phyloP scores from a whole-genome alignment of 495 filamentous ascomycete genomes.

The Coniosporium apollinis region DNA sequence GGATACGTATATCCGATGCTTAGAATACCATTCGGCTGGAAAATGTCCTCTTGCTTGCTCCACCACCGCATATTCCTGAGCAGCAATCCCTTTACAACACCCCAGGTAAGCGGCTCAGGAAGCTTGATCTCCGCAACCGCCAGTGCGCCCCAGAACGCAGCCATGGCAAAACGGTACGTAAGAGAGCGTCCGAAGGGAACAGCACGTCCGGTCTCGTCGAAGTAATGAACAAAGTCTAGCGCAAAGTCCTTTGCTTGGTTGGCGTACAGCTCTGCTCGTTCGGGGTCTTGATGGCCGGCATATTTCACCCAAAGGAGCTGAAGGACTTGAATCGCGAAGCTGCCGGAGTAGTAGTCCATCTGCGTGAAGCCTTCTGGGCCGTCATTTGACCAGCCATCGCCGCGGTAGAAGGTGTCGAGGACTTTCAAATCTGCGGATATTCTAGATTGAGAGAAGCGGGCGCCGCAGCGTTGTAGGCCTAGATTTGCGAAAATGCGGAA shows the following conservation, averaged over 20 bases:
- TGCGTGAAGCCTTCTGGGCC: conserved; percentile 60
- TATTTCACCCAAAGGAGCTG: conserved; percentile 63
- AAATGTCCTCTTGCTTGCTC: conserved; percentile 56
- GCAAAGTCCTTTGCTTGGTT: conserved; percentile 47
- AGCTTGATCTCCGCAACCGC: conserved; percentile 59
- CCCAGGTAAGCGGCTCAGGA: conserved; percentile 53
- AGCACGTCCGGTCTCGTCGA: conserved; percentile 45
- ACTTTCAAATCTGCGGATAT: conserved; percentile 60
- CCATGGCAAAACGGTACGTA: conserved; percentile 69
- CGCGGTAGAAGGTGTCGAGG: conserved; percentile 62
- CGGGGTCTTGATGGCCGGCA: conserved; percentile 48
- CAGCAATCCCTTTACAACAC: conserved; percentile 59
- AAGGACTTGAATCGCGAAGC: conserved; percentile 63
- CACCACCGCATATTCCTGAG: conserved; percentile 64
- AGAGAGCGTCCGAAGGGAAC: conserved; percentile 64
- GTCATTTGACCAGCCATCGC: conserved; percentile 66
- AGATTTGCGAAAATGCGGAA: conserved; percentile 73
- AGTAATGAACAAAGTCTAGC: conserved; percentile 57
- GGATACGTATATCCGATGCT: conserved; percentile 65
- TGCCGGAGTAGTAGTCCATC: conserved; percentile 72
- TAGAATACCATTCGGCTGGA: conserved; percentile 52
- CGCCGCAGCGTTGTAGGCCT: conserved; percentile 53
- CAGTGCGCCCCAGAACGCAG: conserved; percentile 62
- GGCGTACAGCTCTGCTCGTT: conserved; percentile 50
- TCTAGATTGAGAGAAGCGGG: conserved; percentile 43